Base-by-base conservation (phyloP, 192 early-diverging fungal species). In the Mycoemilia scoparia region DNA sequence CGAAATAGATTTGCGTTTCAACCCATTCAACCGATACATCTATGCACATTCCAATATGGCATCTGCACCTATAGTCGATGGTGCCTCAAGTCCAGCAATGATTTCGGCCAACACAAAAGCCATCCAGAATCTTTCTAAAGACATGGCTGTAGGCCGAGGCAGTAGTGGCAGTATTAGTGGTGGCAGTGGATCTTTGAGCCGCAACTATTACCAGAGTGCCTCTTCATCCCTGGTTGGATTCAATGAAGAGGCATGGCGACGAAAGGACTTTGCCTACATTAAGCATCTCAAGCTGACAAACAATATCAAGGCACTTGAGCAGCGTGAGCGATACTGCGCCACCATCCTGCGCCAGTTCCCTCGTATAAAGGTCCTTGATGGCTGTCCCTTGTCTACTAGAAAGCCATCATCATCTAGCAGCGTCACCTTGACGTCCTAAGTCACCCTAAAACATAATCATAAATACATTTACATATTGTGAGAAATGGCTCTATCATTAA, bases 201-300 rank as follows among this genome's bases (percentile, higher is more conserved):
- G n/a, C n/a, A n/a, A n/a, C n/a, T n/a, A n/a, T n/a, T n/a, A n/a
- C n/a, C n/a, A n/a, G n/a, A n/a, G n/a, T n/a, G n/a, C n/a, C n/a
- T n/a, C n/a, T n/a, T n/a, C n/a, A n/a, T n/a, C n/a, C n/a, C n/a
- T n/a, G n/a, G n/a, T n/a, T n/a, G n/a, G n/a, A n/a, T n/a, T n/a
- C n/a, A 52, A 54, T 32, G 58, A 60, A 24, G 58, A 50, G 14
- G 30, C 36, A 15, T 60, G 58, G 58, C 32, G 47, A 24, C 39
- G 47, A 6, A 41, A 51, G 14, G 58, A 60, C 25, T 39, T 45
- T 3, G 43, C 46, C 12, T 54, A 43, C 19, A 21, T 54, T 22
- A 24, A 32, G 11, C 37, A 27, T 13, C 51, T 60, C 8, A 54
- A 50, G 19, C 32, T 46, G 12, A 30, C 46, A 2, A 43, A 45